Base-by-base conservation (phyloP, 352 stramenopile genomes). In the Saprolegnia parasitica region DNA sequence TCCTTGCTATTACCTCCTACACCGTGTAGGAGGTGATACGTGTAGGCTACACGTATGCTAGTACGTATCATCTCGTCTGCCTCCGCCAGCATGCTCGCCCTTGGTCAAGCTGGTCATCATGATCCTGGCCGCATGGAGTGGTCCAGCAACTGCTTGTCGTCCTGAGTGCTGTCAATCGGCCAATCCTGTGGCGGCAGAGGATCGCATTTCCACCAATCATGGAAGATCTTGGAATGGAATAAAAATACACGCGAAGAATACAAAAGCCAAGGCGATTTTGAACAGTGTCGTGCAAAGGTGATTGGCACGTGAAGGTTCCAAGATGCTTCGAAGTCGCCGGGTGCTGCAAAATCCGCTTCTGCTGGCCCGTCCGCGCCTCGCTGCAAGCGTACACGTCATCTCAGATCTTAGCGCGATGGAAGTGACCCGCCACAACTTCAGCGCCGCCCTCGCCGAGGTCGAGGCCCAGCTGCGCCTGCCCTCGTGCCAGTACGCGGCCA, bases 351-450 rank as follows among this genome's bases (percentile, higher is more conserved):
- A 49, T 49, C 42, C 15, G 54, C 54, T 8, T 61, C 54, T n/a
- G 24, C 20, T 21, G 15, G 4, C 20, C 54, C 54, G 26, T 42
- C 54, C 15, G n/a, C 58, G 18, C 16, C 45, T 21, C 13, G 18
- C 39, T 24, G 9, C 18, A 18, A 15, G 57, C 29, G 47, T 26
- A 21, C 56, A 52, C 66, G 56, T 49, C 24, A 26, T 45, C 54
- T 29, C 58, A n/a, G 23, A 16, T 50, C 66, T 58, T 11, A 71
- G 65, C 58, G 65, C 77, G 23, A 93, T 94, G 86, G 88, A 94
- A 74, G 86, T 94, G 50, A 90, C 84, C 46, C 80, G 83, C 67
- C 82, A 89, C 75, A 92, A 92, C 72, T 94, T 94, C 66, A 72
- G 79, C 50, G 71, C 75, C n/a, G 76, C 76, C 63, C 77, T 91